A percentile compares a stretch with the other conserved stretches of the same genome.
phyloP scores from a whole-genome alignment of 129 eudicot genomes.

The Kitagawia praeruptora region DNA sequence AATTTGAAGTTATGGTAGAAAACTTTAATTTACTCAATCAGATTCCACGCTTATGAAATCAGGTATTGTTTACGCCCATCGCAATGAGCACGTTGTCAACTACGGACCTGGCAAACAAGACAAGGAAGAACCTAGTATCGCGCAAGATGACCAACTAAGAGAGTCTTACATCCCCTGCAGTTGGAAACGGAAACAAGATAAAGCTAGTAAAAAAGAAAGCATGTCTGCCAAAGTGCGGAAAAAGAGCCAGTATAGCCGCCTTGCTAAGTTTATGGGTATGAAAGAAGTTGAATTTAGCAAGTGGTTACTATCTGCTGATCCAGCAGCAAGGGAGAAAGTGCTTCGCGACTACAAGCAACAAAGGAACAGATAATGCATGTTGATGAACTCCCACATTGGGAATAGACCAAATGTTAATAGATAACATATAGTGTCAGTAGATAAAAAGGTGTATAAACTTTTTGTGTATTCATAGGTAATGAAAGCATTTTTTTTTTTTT shows the following conservation, averaged over 20 bases:
- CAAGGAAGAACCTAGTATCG: slow-evolving; percentile 19
- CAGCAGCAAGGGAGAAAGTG: slow-evolving; percentile 44
- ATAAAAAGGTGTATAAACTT: too few relatives aligned
- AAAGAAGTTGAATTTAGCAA: slow-evolving; percentile 65
- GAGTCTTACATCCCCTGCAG: slow-evolving; percentile 19
- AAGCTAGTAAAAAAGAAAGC: slow-evolving; percentile 13
- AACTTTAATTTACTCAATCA: not conserved
- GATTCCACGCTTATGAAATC: not conserved
- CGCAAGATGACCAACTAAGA: slow-evolving; percentile 6
- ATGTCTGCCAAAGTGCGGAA: slow-evolving; percentile 31
- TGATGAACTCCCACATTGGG: not conserved
- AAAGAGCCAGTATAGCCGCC: slow-evolving; percentile 40
- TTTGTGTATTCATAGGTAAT: not conserved
- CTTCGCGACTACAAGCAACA: slow-evolving; percentile 42
- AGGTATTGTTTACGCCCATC: slow-evolving; percentile 43
- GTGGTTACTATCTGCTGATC: slow-evolving; percentile 61
- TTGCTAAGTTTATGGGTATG: slow-evolving; percentile 60
- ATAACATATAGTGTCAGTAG: not conserved
- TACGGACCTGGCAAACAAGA: slow-evolving; percentile 26
- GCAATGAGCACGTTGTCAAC: slow-evolving; percentile 75
- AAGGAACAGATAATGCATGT: slow-evolving; percentile 28
- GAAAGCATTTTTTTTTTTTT: not conserved
- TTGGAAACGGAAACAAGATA: slow-evolving; percentile 22
- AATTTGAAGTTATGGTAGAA: too few relatives aligned
- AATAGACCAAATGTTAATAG: not conserved